Percentiles rank a stretch among this genome's conserved stretches.
Evolutionary conservation across 345 rosid genomes (phyloP).

Genomic region (Erysimum cheiranthoides): DNA sequence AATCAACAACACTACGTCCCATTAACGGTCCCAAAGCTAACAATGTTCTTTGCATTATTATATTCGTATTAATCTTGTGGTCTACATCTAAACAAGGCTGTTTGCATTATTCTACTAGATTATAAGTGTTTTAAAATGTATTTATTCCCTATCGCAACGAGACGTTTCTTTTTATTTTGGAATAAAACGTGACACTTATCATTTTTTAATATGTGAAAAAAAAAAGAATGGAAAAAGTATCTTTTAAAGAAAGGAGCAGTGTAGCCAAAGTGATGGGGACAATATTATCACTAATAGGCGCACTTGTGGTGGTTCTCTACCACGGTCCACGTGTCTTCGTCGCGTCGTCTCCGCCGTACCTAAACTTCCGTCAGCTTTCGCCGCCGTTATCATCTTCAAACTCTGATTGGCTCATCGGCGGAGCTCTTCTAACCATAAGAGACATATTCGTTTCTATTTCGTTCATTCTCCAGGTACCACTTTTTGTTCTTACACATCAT

Average conservation of each 20-base stretch:
- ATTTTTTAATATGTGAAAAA: constrained; percentile 7
- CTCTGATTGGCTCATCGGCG: constrained; percentile 75
- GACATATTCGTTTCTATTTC: constrained; percentile 65
- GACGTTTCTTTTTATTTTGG: neutral
- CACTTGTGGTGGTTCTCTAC: constrained; percentile 69
- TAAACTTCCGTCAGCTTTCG: constrained; percentile 34
- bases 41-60: no score
- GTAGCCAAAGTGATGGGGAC: constrained; percentile 84
- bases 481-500: neutral
- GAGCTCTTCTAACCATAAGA: constrained; percentile 61
- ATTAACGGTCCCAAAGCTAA: no score
- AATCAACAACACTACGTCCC: no score
- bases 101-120: neutral
- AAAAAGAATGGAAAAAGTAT: constrained; percentile 71
- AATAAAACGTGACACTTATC: neutral
- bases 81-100: no score
- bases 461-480: constrained; percentile 76
- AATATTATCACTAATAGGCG: constrained; percentile 67
- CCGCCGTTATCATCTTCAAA: constrained; percentile 51
- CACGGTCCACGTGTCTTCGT: constrained; percentile 62
- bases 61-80: no score
- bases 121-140: no score
- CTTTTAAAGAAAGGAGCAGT: constrained; percentile 60
- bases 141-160: neutral
- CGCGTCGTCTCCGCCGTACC: constrained; percentile 44